Base-by-base conservation (phyloP, 2,329 filamentous ascomycete genomes). In the Emmonsia crescens region DNA sequence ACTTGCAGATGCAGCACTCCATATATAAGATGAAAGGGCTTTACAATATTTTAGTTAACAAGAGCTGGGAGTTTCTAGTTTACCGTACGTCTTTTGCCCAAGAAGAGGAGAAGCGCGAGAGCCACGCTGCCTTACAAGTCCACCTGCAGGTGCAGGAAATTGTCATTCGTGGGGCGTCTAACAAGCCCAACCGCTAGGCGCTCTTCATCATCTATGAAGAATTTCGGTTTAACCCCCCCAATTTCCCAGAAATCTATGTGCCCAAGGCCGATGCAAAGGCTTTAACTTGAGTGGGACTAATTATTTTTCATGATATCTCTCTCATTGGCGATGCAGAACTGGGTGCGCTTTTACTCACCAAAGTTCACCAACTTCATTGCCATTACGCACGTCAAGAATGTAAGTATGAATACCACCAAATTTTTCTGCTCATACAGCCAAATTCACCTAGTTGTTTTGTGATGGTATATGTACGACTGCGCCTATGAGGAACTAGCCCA, bases 291-390 rank as follows among this genome's bases (percentile, higher is more conserved):
- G 48, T 64, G 24, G 49, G 64, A 57, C 52, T 72, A 67, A 36
- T 69, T 68, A 55, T 64, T 60, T 60, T 61, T 64, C 24, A 71
- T 67, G 14, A 71, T 59, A 55, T 70, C 55, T 61, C 67, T 55
- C 66, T 71, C 68, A 62, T 70, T 69, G 40, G 66, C 62, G 40
- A 72, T 60, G 6, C 66, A 55, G 24, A 64, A 65, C 57, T 71
- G 64, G 49, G 29, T n/a, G 68, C 66, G 24, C 66, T 67, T 54
- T 70, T 72, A 46, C 71, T 67, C 21, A 71, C 65, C 8, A 71
- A 65, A 49, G 55, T 60, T 46, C 67, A 59, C 51, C 65, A 48
- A 38, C 21, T 42, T 46, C 55, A 52, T 33, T 64, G 62, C 16
- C 57, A 62, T 27, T 46, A 38, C 36, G 36, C 10, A n/a, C 27